Percentiles rank a stretch among this genome's conserved stretches.
Evolutionary conservation across 176 grass and related monocot genomes (phyloP).

Genomic region (Eremochloa ophiuroides): DNA sequence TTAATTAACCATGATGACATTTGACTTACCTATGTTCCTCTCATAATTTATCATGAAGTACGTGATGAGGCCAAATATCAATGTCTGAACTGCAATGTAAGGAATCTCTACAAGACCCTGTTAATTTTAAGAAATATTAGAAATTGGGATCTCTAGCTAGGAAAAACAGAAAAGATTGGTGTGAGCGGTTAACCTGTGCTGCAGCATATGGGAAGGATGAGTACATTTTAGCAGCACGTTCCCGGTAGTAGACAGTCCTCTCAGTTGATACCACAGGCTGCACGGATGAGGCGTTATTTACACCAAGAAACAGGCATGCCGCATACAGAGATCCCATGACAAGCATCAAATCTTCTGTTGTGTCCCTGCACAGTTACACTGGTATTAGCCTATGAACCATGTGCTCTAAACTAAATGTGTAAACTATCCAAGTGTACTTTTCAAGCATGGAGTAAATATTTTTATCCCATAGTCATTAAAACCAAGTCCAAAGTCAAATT

Average conservation of each 20-base stretch:
- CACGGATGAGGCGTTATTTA: slow-evolving; percentile 62
- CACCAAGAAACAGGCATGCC: slow-evolving; percentile 66
- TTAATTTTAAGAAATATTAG: slow-evolving; percentile 28
- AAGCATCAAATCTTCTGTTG: slow-evolving; percentile 50
- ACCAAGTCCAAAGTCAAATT: neutral
- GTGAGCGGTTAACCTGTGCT: slow-evolving; percentile 52
- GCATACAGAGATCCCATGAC: slow-evolving; percentile 69
- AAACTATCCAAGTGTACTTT: neutral
- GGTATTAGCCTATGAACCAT: neutral
- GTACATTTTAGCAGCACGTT: slow-evolving; percentile 66
- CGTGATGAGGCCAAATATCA: slow-evolving; percentile 69
- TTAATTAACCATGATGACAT: neutral
- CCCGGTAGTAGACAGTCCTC: slow-evolving; percentile 72
- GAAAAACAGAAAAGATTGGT: neutral
- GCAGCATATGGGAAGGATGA: slow-evolving; percentile 69
- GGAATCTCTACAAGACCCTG: slow-evolving; percentile 80
- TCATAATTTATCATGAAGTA: slow-evolving; percentile 88
- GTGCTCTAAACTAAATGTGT: neutral
- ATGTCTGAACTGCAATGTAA: slow-evolving; percentile 54
- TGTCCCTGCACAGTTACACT: slow-evolving; percentile 41
- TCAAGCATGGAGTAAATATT: neutral
- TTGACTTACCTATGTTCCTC: slow-evolving; percentile 44
- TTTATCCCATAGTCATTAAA: neutral
- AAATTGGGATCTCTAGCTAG: neutral
- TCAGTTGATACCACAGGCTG: slow-evolving; percentile 71